A percentile compares a stretch with the other conserved stretches of the same genome.
These are phyloP conservation scores for Psidium guajava DNA, from an alignment of 345 rosid genomes.

Conservation along the genomic window DNA sequence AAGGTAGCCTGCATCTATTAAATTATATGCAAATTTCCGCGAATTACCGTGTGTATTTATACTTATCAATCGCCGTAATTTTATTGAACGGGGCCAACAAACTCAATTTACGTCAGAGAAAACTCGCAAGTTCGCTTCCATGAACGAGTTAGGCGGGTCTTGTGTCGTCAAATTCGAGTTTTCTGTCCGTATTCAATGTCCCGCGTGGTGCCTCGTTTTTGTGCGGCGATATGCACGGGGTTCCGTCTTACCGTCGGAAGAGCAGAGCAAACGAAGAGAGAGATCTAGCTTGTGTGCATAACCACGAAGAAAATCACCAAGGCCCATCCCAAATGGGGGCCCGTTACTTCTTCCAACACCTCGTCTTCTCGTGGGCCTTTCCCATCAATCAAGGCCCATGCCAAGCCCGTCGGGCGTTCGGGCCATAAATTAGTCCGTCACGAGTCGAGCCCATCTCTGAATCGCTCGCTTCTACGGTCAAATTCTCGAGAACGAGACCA, in stretches of 20 bases:
- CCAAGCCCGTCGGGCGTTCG: neutral
- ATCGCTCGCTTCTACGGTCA: rapidly evolving
- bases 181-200: too few relatives aligned
- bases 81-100: neutral
- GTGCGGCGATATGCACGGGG: too few relatives aligned
- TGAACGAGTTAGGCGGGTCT: too few relatives aligned
- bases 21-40: too few relatives aligned
- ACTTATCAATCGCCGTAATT: neutral
- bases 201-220: too few relatives aligned
- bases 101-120: too few relatives aligned
- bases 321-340: neutral
- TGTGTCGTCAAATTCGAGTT: too few relatives aligned
- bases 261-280: neutral
- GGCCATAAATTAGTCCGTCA: neutral
- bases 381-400: neutral
- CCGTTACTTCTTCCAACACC: neutral
- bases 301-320: neutral
- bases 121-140: neutral
- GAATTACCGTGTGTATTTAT: neutral
- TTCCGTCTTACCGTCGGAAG: too few relatives aligned
- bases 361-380: neutral
- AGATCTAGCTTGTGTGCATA: neutral
- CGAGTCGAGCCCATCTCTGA: neutral
- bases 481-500: too few relatives aligned
- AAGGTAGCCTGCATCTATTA: too few relatives aligned